phyloP scores from a whole-genome alignment of 768 basidiomycete genomes.

The Hortiboletus campestris region DNA sequence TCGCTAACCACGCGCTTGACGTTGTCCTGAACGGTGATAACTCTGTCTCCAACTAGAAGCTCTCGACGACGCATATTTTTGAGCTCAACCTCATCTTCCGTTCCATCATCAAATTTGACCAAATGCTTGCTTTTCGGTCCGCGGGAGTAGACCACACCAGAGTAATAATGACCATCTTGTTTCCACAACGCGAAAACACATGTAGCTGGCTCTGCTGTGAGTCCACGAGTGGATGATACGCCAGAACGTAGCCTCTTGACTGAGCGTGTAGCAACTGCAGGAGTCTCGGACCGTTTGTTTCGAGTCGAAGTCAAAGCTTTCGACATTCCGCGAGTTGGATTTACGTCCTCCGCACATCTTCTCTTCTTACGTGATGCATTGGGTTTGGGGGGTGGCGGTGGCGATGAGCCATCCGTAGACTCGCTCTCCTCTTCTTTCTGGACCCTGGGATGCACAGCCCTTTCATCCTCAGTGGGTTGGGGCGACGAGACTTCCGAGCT shows the following conservation, averaged over 20 bases:
- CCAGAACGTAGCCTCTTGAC: constrained; percentile 42
- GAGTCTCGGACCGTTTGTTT: constrained; percentile 25
- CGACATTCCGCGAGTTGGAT: constrained; percentile 21
- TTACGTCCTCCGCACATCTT: constrained; percentile 37
- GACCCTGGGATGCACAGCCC: constrained; percentile 10
- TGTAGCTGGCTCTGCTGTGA: constrained; percentile 35
- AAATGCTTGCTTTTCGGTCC: constrained; percentile 35
- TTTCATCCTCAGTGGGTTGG: constrained; percentile 31
- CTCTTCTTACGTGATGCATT: constrained; percentile 43
- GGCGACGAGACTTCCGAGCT: constrained; percentile 16
- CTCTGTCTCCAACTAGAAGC: constrained; percentile 55
- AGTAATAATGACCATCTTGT: constrained; percentile 56
- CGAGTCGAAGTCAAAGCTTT: constrained; percentile 29
- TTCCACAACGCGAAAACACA: constrained; percentile 74
- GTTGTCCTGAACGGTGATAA: constrained; percentile 37
- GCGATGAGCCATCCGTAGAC: constrained; percentile 37
- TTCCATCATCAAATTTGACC: constrained; percentile 69
- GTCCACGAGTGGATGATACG: constrained; percentile 22
- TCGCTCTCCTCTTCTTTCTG: constrained; percentile 40
- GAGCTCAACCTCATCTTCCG: constrained; percentile 44
- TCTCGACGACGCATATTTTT: constrained; percentile 53
- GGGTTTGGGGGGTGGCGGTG: constrained; percentile 25
- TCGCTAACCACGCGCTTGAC: constrained; percentile 32
- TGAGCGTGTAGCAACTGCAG: constrained; percentile 33
- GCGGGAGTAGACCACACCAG: constrained; percentile 50